These are phyloP conservation scores for Ogataea pilisensis DNA, from an alignment of 805 yeast species.

Conservation along the genomic window DNA sequence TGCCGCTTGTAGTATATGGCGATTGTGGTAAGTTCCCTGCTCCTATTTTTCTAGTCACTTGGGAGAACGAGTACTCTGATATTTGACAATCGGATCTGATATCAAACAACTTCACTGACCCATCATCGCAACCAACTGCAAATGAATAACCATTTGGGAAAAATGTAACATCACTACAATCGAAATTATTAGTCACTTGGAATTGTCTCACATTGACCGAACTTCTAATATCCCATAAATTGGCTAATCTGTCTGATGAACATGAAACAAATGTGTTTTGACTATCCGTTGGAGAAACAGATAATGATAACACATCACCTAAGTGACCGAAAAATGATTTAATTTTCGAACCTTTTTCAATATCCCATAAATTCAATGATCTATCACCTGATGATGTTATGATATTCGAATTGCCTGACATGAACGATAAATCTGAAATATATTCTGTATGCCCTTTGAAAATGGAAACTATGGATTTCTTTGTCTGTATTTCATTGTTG, in stretches of 20 bases:
- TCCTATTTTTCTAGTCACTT: conserved; percentile 10
- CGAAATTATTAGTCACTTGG: conserved; percentile 50
- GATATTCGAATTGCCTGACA: conserved; percentile 45
- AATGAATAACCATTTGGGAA: conserved; percentile 71
- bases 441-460: conserved; percentile 83
- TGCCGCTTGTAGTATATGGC: neutral
- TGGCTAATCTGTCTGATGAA: conserved; percentile 64
- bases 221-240: conserved; percentile 63
- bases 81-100: conserved; percentile 72
- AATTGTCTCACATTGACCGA: conserved; percentile 35
- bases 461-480: conserved; percentile 38
- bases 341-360: conserved; percentile 50
- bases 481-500: conserved; percentile 3
- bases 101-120: conserved; percentile 65
- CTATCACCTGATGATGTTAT: conserved; percentile 80
- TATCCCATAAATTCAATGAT: conserved; percentile 79
- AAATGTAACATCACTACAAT: conserved; percentile 57
- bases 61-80: conserved; percentile 38
- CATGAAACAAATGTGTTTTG: conserved; percentile 50
- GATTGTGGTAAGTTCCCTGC: too few relatives aligned
- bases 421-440: conserved; percentile 67
- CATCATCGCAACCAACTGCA: conserved; percentile 77
- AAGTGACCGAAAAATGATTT: conserved; percentile 61
- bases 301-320: conserved; percentile 63
- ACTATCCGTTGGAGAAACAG: conserved; percentile 23